A percentile compares a stretch with the other conserved stretches of the same genome.
Conservation (phyloP, 495 filamentous ascomycete genomes). For the Sporormia fimetaria region DNA sequence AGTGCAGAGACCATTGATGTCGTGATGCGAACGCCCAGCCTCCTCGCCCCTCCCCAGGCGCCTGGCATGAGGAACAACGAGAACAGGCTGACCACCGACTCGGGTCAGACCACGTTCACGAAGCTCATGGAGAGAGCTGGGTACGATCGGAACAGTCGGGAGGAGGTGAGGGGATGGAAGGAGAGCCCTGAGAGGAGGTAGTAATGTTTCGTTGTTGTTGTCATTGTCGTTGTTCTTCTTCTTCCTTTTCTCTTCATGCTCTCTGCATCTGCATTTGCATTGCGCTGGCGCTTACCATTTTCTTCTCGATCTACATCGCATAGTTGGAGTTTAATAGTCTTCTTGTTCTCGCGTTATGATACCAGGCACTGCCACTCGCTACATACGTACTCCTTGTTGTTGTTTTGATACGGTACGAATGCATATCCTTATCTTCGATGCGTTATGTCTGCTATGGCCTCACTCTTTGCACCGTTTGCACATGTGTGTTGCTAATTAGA, state of each 20-base stretch:
- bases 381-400: not conserved
- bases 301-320: not conserved
- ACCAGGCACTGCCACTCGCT: constrained; percentile 14
- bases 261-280: no score
- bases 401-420: not conserved
- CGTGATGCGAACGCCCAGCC: constrained; percentile 28
- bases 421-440: not conserved
- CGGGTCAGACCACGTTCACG: constrained; percentile 48
- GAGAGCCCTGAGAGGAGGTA: constrained; percentile 5
- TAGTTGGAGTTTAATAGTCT: constrained; percentile 3
- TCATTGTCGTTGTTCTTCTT: not conserved
- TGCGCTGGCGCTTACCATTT: constrained; percentile 13
- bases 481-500: no score
- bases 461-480: no score
- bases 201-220: not conserved
- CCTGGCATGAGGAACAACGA: constrained; percentile 20
- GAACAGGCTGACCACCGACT: constrained; percentile 28
- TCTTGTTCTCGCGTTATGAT: constrained; percentile 2
- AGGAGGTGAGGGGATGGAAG: constrained; percentile 6
- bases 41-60: constrained; percentile 16
- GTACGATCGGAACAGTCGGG: constrained; percentile 30
- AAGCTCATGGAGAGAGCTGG: constrained; percentile 52
- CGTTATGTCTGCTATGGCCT: not conserved
- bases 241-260: not conserved
- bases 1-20: constrained; percentile 33